These are phyloP conservation scores for Aspergillus wentii DNA, from an alignment of 495 filamentous ascomycete genomes.

Conservation along the genomic window DNA sequence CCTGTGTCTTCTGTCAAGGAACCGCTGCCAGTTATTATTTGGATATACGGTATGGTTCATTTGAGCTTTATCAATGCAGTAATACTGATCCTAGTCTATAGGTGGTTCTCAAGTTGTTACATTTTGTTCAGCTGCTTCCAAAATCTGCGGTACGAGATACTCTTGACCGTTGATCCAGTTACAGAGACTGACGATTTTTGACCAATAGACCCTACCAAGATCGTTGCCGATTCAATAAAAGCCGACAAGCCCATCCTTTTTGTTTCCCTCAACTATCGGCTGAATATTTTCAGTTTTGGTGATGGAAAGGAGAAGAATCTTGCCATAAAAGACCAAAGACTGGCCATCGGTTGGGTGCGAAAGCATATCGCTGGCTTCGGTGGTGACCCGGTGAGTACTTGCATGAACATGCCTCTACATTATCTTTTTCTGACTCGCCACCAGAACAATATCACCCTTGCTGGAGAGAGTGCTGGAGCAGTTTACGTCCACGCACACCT, in stretches of 20 bases:
- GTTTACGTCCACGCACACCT: constrained; percentile 36
- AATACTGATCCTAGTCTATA: too few relatives aligned
- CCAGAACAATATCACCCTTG: constrained; percentile 31
- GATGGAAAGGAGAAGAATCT: constrained; percentile 48
- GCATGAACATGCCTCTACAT: neutral
- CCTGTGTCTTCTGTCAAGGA: constrained; percentile 7
- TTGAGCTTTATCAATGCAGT: too few relatives aligned
- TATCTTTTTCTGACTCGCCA: neutral
- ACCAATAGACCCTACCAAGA: constrained; percentile 26
- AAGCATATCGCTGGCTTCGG: constrained; percentile 57
- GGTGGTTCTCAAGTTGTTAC: constrained; percentile 36
- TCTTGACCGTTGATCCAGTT: too few relatives aligned
- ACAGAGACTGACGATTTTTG: neutral
- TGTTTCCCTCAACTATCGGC: constrained; percentile 60
- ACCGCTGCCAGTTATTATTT: constrained; percentile 35
- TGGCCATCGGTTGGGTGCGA: constrained; percentile 59
- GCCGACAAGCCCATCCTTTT: constrained; percentile 48
- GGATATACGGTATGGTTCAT: constrained; percentile 33
- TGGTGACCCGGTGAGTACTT: constrained; percentile 48
- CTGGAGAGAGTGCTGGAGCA: constrained; percentile 36
- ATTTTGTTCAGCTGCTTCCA: constrained; percentile 37
- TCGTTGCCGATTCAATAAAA: constrained; percentile 31
- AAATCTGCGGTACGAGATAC: constrained; percentile 33
- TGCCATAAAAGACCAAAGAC: constrained; percentile 61
- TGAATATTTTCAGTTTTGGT: constrained; percentile 62